These are phyloP conservation scores for Epichloe sp. DNA, from an alignment of 2,329 filamentous ascomycete genomes.

Conservation along the genomic window DNA sequence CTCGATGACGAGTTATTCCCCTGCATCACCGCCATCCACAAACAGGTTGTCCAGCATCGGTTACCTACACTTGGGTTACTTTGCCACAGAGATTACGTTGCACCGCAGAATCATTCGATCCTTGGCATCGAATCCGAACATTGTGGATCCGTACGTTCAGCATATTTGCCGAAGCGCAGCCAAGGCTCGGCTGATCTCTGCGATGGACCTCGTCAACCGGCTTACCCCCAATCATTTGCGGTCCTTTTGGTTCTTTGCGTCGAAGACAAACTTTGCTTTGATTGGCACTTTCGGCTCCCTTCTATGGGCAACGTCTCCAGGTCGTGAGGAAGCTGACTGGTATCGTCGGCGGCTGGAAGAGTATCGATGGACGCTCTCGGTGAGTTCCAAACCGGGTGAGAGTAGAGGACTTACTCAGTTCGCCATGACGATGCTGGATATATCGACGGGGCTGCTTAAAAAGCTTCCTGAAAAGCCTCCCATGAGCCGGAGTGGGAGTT, in stretches of 20 bases:
- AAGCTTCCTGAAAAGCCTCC: constrained; percentile 58
- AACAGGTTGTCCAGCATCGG: constrained; percentile 48
- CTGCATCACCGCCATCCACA: constrained; percentile 16
- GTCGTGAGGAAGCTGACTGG: constrained; percentile 81
- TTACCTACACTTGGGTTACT: constrained; percentile 83
- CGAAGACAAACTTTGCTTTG: constrained; percentile 81
- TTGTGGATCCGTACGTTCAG: constrained; percentile 65
- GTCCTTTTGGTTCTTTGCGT: constrained; percentile 88
- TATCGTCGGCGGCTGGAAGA: constrained; percentile 76
- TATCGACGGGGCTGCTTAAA: constrained; percentile 54
- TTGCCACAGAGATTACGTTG: constrained; percentile 85
- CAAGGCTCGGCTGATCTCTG: constrained; percentile 85
- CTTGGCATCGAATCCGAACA: constrained; percentile 32
- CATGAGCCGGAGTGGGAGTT: constrained; percentile 42
- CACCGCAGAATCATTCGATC: constrained; percentile 85
- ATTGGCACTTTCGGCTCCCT: constrained; percentile 90
- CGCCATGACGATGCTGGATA: constrained; percentile 67
- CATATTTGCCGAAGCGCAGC: constrained; percentile 90
- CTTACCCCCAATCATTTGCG: constrained; percentile 74
- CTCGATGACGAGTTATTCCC: constrained; percentile 14
- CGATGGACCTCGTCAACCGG: constrained; percentile 95
- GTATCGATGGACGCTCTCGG: constrained; percentile 86
- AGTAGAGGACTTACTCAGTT: constrained; percentile 49
- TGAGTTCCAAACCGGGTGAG: constrained; percentile 61
- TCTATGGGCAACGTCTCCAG: constrained; percentile 78